phyloP scores from a whole-genome alignment of 2,329 filamentous ascomycete species.

The Cladosporium sp. region DNA sequence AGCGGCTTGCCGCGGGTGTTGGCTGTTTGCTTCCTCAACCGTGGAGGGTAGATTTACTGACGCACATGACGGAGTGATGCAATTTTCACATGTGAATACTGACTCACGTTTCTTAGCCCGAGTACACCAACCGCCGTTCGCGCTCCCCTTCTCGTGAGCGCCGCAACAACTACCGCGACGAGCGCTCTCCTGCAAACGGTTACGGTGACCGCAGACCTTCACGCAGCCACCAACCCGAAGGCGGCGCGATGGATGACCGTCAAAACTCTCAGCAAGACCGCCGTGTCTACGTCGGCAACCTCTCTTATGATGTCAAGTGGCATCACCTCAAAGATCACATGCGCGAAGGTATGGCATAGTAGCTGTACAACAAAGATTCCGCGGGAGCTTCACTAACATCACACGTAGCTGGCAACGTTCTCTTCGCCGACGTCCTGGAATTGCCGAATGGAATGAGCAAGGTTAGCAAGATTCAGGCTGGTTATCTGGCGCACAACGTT shows the following conservation, averaged over 20 bases:
- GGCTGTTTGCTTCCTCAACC: background rate
- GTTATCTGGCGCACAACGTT: slow-evolving; percentile 49
- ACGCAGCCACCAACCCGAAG: slow-evolving; percentile 53
- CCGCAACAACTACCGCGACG: slow-evolving; percentile 36
- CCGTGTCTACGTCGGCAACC: slow-evolving; percentile 97
- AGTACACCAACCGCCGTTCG: slow-evolving; percentile 10
- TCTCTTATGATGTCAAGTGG: slow-evolving; percentile 99
- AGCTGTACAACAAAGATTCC: background rate
- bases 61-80: background rate
- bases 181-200: slow-evolving; percentile 73
- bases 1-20: background rate
- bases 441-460: slow-evolving; percentile 99
- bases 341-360: slow-evolving; percentile 77
- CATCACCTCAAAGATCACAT: slow-evolving; percentile 99
- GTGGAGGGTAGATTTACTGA: too few species aligned
- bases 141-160: slow-evolving; percentile 29
- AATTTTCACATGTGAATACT: background rate
- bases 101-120: background rate
- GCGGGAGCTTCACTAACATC: slow-evolving; percentile 11
- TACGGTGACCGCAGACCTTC: slow-evolving; percentile 44
- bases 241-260: slow-evolving; percentile 62
- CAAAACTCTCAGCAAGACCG: slow-evolving; percentile 98
- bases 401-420: slow-evolving; percentile 84
- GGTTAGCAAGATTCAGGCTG: slow-evolving; percentile 90
- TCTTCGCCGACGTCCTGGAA: slow-evolving; percentile 98